Conservation (phyloP, 75 land plant genomes). For the Selaginella moellendorffii region DNA sequence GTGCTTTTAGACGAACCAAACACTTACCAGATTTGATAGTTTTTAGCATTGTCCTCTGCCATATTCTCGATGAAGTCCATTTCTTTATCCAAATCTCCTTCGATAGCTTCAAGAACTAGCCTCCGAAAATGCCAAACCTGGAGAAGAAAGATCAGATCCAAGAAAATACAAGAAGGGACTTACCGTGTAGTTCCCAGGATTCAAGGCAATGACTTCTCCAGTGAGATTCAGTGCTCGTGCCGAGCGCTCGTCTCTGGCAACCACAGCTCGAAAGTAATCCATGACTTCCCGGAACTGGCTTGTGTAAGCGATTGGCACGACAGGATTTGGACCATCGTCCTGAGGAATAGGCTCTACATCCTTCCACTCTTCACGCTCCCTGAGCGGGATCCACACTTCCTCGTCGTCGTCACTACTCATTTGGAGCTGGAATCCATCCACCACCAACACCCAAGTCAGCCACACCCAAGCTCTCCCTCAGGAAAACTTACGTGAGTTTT, state of each 20-base stretch:
- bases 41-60: constrained; percentile 53
- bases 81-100: constrained; percentile 50
- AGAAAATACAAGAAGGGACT: background rate
- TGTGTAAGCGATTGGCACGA: constrained; percentile 75
- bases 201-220: constrained; percentile 44
- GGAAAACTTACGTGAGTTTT: no score
- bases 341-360: constrained; percentile 79
- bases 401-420: constrained; percentile 4
- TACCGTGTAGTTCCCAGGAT: constrained; percentile 93
- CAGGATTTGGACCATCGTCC: constrained; percentile 89
- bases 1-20: background rate
- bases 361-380: constrained; percentile 55
- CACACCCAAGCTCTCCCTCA: no score
- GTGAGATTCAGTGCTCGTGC: constrained; percentile 65
- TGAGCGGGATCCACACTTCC: constrained; percentile 26
- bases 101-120: constrained; percentile 49
- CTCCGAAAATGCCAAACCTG: constrained; percentile 99
- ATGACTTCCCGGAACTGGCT: constrained; percentile 65
- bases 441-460: no score
- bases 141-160: background rate
- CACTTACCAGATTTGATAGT: constrained; percentile 93
- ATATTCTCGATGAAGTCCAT: constrained; percentile 36
- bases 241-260: constrained; percentile 54
- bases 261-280: constrained; percentile 86
- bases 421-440: no score